Evolutionary conservation across 1,284 basidiomycete genomes (phyloP).

Genomic region (Erythrobasidium hasegawianum): DNA sequence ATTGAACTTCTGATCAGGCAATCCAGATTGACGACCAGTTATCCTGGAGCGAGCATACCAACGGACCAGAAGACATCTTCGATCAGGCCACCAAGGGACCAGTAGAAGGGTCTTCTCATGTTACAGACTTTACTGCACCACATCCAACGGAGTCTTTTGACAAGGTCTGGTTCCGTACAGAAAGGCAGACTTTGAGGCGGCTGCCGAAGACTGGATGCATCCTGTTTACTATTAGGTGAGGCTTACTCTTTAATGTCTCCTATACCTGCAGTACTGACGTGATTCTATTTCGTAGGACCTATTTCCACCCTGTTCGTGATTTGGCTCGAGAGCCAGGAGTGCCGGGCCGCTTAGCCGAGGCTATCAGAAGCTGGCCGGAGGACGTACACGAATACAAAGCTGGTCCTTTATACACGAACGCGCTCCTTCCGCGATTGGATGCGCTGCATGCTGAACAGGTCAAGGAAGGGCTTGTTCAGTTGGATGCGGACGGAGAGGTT

Average conservation of each 20-base stretch:
- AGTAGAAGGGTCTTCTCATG: constrained; percentile 45
- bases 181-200: constrained; percentile 68
- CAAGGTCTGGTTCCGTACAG: constrained; percentile 60
- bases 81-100: constrained; percentile 46
- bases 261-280: neutral
- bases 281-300: constrained; percentile 52
- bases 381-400: constrained; percentile 61
- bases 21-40: constrained; percentile 60
- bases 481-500: constrained; percentile 36
- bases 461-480: constrained; percentile 42
- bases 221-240: constrained; percentile 65
- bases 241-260: too few relatives aligned
- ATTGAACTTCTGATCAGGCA: constrained; percentile 12
- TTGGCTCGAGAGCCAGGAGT: constrained; percentile 62
- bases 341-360: constrained; percentile 63
- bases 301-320: constrained; percentile 60
- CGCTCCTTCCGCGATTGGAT: constrained; percentile 57
- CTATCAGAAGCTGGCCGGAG: constrained; percentile 64
- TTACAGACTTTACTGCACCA: constrained; percentile 48
- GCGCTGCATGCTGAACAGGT: constrained; percentile 52
- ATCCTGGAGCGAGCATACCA: constrained; percentile 62
- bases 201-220: constrained; percentile 57
- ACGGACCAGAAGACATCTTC: constrained; percentile 62
- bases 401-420: constrained; percentile 54
- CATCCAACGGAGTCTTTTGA: constrained; percentile 26